These are phyloP conservation scores for Dictyostelium firmibasis DNA, from an alignment of 78 protist genomes.

Conservation along the genomic window DNA sequence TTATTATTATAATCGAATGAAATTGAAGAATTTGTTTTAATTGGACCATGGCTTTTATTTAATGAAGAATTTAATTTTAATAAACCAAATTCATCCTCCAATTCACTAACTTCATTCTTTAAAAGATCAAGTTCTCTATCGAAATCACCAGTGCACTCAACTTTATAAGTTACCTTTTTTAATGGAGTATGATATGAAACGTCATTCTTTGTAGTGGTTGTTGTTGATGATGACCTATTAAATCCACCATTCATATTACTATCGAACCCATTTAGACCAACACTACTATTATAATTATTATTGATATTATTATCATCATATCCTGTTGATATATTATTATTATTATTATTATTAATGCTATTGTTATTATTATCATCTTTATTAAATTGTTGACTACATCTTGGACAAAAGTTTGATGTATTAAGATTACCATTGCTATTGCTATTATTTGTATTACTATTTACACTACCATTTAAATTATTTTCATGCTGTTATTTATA, in stretches of 20 bases:
- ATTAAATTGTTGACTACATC: background rate
- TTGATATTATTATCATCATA: background rate
- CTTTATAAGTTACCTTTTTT: slow-evolving; percentile 32
- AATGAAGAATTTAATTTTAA: background rate
- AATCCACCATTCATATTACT: background rate
- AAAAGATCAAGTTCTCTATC: background rate
- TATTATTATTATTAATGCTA: background rate
- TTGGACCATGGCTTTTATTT: background rate
- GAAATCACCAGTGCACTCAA: slow-evolving; percentile 26
- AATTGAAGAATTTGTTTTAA: background rate
- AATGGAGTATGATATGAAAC: background rate
- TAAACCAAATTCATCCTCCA: slow-evolving; percentile 42
- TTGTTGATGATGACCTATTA: background rate
- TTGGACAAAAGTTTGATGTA: background rate
- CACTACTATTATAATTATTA: background rate
- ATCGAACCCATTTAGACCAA: background rate
- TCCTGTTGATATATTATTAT: background rate
- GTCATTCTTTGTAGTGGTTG: background rate
- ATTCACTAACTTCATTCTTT: slow-evolving; percentile 15
- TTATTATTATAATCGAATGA: background rate
- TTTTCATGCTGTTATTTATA: background rate
- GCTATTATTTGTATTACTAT: background rate
- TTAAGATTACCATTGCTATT: background rate
- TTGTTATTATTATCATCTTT: background rate
- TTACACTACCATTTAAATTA: background rate